A percentile compares a stretch with the other conserved stretches of the same genome.
Conservation (phyloP, 2,329 filamentous ascomycete genomes). For the Microascus cirrosus region DNA sequence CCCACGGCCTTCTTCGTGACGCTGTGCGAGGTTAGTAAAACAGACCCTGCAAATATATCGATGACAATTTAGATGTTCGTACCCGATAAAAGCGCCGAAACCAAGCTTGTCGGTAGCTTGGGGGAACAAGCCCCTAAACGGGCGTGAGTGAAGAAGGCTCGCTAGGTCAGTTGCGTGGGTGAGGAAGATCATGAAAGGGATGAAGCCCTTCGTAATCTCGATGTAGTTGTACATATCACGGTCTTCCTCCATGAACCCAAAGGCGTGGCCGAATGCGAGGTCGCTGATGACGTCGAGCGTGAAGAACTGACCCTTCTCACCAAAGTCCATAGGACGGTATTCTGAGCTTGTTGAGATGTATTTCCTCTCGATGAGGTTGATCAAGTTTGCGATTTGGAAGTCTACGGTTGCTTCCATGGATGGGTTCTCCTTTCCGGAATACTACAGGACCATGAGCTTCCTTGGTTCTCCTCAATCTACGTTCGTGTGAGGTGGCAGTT, state of each 20-base stretch:
- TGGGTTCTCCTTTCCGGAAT: slow-evolving; percentile 31
- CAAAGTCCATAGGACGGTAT: slow-evolving; percentile 34
- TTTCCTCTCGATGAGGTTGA: slow-evolving; percentile 34
- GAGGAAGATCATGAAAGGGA: slow-evolving; percentile 31
- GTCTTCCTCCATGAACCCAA: slow-evolving; percentile 36
- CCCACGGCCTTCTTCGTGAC: slow-evolving; percentile 3
- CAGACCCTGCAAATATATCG: background rate
- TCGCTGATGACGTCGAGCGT: slow-evolving; percentile 45
- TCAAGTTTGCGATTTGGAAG: slow-evolving; percentile 27
- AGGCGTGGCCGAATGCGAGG: slow-evolving; percentile 37
- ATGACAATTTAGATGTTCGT: slow-evolving; percentile 4
- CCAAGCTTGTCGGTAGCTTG: slow-evolving; percentile 24
- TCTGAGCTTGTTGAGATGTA: slow-evolving; percentile 23
- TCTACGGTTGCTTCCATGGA: slow-evolving; percentile 38
- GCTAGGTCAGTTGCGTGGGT: slow-evolving; percentile 28
- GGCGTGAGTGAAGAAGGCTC: slow-evolving; percentile 26
- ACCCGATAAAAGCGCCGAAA: slow-evolving; percentile 24
- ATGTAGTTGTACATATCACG: slow-evolving; percentile 37
- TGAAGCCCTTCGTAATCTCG: slow-evolving; percentile 26
- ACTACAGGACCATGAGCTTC: background rate
- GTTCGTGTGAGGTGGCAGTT: slow-evolving; percentile 1
- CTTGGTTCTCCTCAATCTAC: background rate
- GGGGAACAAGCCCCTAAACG: slow-evolving; percentile 28
- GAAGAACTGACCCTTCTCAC: slow-evolving; percentile 37
- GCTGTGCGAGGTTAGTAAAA: background rate